A percentile compares a stretch with the other conserved stretches of the same genome.
These are phyloP conservation scores for Leptodermis oblonga DNA, from an alignment of 257 asterid genomes.

Conservation along the genomic window DNA sequence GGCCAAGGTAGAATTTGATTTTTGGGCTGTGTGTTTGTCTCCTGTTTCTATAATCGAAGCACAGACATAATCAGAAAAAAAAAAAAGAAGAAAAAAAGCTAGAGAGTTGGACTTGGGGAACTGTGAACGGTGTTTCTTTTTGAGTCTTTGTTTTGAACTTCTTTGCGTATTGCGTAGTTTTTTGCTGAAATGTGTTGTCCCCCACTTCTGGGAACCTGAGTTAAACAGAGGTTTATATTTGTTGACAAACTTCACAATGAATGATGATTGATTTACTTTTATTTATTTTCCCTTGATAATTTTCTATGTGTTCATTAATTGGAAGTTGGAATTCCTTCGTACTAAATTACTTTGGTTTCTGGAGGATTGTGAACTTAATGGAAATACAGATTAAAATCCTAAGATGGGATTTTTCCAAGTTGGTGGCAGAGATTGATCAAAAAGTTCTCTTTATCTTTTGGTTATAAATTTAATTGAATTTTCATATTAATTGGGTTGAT, in stretches of 20 bases:
- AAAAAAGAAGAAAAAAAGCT: too few relatives aligned
- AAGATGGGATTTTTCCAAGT: neutral
- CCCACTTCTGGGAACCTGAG: neutral
- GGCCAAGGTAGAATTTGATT: slow-evolving; percentile 8
- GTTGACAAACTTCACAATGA: neutral
- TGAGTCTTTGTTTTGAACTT: neutral
- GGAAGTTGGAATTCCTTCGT: neutral
- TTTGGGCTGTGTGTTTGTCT: neutral
- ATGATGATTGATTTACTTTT: neutral
- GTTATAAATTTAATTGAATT: neutral
- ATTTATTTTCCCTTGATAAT: neutral
- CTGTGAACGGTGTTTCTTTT: neutral
- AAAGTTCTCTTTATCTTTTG: too few relatives aligned
- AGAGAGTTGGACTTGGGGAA: neutral
- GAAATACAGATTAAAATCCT: neutral
- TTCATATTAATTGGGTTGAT: neutral
- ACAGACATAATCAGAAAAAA: too few relatives aligned
- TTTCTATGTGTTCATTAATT: neutral
- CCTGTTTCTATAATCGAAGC: too few relatives aligned
- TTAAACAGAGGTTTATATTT: neutral
- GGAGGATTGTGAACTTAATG: neutral
- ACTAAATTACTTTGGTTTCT: neutral
- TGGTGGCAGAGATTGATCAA: neutral
- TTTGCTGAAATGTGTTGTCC: slow-evolving; percentile 10
- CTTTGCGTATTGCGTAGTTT: neutral